Evolutionary conservation across 1,284 basidiomycete genomes (phyloP), one percentile per base, ranked within the genome.

Genomic region (Ganoderma multipileum): DNA sequence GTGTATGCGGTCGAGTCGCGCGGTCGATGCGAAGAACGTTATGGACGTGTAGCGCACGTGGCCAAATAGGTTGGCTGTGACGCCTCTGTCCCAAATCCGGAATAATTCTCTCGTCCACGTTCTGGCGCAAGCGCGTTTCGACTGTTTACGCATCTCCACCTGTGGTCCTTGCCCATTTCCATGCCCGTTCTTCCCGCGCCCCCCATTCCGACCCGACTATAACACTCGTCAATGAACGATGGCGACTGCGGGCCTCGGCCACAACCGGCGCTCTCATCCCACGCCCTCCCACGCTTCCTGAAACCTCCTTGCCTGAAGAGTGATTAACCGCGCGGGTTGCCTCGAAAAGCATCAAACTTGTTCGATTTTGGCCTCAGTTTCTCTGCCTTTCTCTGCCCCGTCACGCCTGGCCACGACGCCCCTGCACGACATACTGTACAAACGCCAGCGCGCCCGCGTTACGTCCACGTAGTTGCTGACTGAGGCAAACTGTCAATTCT

Each of bases 101-200:
- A 23, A 68, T 23, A 62, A 71, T 71, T 71, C 67, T 71, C 70
- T 71, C 70, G 70, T 66, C 66, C 67, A 20, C 59, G 61, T 9
- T 54, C 28, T 23, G 8, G 47, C 16, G 2, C 6, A 16, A 20
- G 20, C 30, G 20, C 33, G 55, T 39, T 28, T 38, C 23, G 58
- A 26, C 38, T 41, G 38, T 26, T 26, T n/a, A 39, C 2, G 23
- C 38, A 60, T 26, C 58, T 41, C 23, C 26, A 38, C 36, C 33
- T 18, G 57, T 23, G 20, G 38, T n/a, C 47, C 64, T 61, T 66
- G 65, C 63, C 58, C 58, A 60, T 60, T 23, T 36, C 57, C 20
- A 14, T 30, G 61, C 62, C 62, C 58, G 58, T 38, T 44, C 38
- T 61, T 60, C 50, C 36, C 61, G 36, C 58, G 58, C 38, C 36